Conservation (phyloP, 345 rosid species). For the Eucalyptus erythrocorys region DNA sequence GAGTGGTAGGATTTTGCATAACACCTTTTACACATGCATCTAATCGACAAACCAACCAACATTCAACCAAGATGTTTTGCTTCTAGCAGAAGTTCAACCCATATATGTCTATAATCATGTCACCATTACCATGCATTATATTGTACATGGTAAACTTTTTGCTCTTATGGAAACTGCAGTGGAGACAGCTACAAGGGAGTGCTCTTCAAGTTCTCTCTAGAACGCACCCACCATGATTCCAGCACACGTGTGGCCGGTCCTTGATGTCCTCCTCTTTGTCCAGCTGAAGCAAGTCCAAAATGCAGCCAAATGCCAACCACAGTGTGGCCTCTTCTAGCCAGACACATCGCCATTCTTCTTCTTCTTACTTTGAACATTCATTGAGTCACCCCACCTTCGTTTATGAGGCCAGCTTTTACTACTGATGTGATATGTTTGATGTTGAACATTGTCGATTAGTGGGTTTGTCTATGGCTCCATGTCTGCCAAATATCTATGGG, state of each 20-base stretch:
- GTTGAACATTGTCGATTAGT: not conserved
- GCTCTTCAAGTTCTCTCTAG: not conserved
- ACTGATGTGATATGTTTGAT: not conserved
- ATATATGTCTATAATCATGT: not conserved
- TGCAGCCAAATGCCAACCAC: not conserved
- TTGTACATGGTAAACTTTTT: not conserved
- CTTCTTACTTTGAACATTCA: not conserved
- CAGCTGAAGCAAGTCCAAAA: not conserved
- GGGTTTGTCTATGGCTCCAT: not conserved
- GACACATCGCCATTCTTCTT: not conserved
- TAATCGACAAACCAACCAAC: not conserved
- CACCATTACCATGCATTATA: not conserved
- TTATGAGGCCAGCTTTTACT: not conserved
- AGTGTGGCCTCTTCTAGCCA: not conserved
- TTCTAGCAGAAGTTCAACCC: not conserved
- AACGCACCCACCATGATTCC: not conserved
- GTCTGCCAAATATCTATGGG: not conserved
- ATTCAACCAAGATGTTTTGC: not conserved
- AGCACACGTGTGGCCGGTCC: not conserved
- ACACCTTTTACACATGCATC: not conserved
- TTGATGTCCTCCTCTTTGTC: not conserved
- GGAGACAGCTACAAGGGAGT: not conserved
- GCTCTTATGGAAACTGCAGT: not conserved
- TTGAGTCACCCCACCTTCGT: not conserved
- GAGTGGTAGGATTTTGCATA: not conserved